These are phyloP conservation scores for Knufia petricola DNA, from an alignment of 2,329 filamentous ascomycete species.

Conservation along the genomic window DNA sequence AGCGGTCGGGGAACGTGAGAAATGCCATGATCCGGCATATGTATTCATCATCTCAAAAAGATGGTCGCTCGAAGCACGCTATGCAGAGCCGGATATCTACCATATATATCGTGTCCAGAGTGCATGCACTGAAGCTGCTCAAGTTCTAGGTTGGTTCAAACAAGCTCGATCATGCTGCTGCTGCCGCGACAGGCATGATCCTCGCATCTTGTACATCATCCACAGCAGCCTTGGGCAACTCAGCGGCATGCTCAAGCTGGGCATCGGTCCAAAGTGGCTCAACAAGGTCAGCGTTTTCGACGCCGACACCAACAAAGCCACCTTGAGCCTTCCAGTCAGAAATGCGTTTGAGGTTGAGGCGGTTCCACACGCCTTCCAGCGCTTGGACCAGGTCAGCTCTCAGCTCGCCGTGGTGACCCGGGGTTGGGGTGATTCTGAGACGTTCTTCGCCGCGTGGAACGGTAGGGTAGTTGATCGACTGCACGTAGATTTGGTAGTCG, in stretches of 20 bases:
- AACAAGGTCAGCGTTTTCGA: constrained; percentile 50
- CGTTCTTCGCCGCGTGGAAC: constrained; percentile 97
- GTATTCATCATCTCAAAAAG: constrained; percentile 87
- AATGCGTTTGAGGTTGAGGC: constrained; percentile 84
- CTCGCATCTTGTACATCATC: constrained; percentile 12
- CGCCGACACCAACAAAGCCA: constrained; percentile 89
- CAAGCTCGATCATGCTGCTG: constrained; percentile 13
- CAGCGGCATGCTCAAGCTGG: constrained; percentile 49
- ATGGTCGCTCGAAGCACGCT: constrained; percentile 52
- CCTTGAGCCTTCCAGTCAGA: constrained; percentile 84
- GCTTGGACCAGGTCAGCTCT: constrained; percentile 78
- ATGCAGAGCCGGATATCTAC: background rate
- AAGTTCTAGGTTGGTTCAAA: background rate
- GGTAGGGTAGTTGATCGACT: constrained; percentile 98
- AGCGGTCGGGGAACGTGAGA: constrained; percentile 4
- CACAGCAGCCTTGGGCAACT: constrained; percentile 9
- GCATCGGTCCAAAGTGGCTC: constrained; percentile 83
- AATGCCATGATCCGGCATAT: constrained; percentile 42
- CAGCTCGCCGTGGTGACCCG: constrained; percentile 76
- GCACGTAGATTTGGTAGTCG: constrained; percentile 90
- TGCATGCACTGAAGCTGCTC: background rate
- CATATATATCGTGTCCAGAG: background rate
- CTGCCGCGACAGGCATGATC: constrained; percentile 18
- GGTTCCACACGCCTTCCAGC: constrained; percentile 77
- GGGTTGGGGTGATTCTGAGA: constrained; percentile 89